Evolutionary conservation across 2,329 filamentous ascomycete species (phyloP).

Genomic region (Didymosphaeria variabile): DNA sequence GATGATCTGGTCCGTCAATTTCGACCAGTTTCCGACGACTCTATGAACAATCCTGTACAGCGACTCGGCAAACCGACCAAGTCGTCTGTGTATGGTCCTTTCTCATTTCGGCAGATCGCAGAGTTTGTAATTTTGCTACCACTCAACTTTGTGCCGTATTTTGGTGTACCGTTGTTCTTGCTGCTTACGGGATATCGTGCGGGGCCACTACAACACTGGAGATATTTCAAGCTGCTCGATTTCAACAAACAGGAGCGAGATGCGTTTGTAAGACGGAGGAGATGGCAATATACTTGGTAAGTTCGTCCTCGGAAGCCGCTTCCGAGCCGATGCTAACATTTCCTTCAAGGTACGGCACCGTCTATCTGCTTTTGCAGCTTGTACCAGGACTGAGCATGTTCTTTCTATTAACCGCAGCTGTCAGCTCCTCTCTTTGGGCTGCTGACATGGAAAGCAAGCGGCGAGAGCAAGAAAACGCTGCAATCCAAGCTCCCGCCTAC

Average conservation of each 20-base stretch:
- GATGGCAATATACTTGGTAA: constrained; percentile 86
- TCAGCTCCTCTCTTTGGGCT: constrained; percentile 87
- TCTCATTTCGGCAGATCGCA: constrained; percentile 87
- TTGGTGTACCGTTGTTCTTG: constrained; percentile 86
- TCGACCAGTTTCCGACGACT: constrained; percentile 72
- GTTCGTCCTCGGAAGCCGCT: neutral
- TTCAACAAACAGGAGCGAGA: constrained; percentile 78
- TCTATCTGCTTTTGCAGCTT: constrained; percentile 85
- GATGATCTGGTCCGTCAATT: constrained; percentile 60
- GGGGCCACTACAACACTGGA: constrained; percentile 88
- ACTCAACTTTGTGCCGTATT: constrained; percentile 85
- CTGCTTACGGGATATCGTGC: constrained; percentile 86
- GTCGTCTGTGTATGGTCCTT: constrained; percentile 82
- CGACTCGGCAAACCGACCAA: constrained; percentile 83
- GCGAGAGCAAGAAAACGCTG: constrained; percentile 35
- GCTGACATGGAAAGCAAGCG: constrained; percentile 71
- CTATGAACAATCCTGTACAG: constrained; percentile 73
- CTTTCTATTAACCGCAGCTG: constrained; percentile 87
- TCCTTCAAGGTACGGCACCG: constrained; percentile 75
- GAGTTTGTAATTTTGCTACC: constrained; percentile 76
- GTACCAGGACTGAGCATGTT: constrained; percentile 92
- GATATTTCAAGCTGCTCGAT: constrained; percentile 84
- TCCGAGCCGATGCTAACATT: constrained; percentile 18
- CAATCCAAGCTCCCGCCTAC: constrained; percentile 34
- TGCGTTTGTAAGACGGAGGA: constrained; percentile 70